Base-by-base conservation (phyloP, 179 eudicot genomes). In the Carnegiea gigantea region DNA sequence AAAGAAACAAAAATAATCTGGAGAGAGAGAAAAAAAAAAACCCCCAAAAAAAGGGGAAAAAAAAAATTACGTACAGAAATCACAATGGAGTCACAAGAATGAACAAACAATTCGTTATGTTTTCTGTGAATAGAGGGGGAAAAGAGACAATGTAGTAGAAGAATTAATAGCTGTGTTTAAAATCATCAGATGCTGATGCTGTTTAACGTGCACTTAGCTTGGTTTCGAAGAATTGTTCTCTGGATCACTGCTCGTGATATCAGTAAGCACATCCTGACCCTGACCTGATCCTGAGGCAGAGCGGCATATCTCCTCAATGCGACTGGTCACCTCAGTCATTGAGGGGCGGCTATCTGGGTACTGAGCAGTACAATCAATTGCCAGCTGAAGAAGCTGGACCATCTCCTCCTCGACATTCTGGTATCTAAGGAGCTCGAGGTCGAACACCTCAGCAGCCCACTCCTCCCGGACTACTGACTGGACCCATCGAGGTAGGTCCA, bases 401-500 rank as follows among this genome's bases (percentile, higher is more conserved):
- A 93, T 93, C 49, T 93, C 97, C 81, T 92, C 93, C 82, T 90
- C 97, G 7, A 89, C 97, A 62, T 86, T 90, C 77, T 93, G 92
- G 73, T 91, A 93, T 68, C 97, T 57, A 0, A 93, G 92, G 33
- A 93, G 93, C 78, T 93, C 95, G 33, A 87, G 84, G 77, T 93
- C 97, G 21, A 93, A 93, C 24, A 93, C 97, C 77, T 93, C 92
- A 1, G 92, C 75, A 0, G 95, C 89, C 97, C 93, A 93, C 26
- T 93, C 97, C 78, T 93, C 93, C 3, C 87, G 79, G 21, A 91
- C 95, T 75, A 93, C 93, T 9, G 97, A 93, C 74, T 90, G 92
- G 28, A 92, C 97, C 97, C 97, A 93, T 59, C 97, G 83, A 0
- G 97, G 95, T 44, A 93, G 91, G 80, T 93, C 97, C n/a, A 93